phyloP scores from a whole-genome alignment of 371 early-diverging fungal genomes.

The Rhizopus sp. region DNA sequence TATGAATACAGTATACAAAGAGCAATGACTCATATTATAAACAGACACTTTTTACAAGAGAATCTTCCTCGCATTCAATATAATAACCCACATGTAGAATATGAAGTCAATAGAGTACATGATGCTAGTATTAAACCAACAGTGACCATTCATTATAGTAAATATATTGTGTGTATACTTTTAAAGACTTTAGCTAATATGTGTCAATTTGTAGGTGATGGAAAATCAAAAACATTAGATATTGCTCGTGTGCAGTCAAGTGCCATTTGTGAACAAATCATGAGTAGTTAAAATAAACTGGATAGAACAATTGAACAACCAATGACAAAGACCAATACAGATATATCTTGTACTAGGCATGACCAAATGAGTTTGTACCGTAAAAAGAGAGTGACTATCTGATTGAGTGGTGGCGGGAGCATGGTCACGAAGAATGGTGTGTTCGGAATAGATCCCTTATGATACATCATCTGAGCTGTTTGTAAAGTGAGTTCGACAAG shows the following conservation, averaged over 20 bases:
- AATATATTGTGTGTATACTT: neutral
- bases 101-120: slow-evolving; percentile 51
- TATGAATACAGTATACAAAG: neutral
- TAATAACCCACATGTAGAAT: slow-evolving; percentile 61
- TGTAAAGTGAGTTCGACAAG: slow-evolving; percentile 58
- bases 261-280: slow-evolving; percentile 51
- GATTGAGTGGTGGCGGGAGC: slow-evolving; percentile 57
- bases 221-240: slow-evolving; percentile 44
- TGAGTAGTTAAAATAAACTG: slow-evolving; percentile 6
- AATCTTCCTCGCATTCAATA: slow-evolving; percentile 64
- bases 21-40: neutral
- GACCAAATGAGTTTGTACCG: slow-evolving; percentile 65
- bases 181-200: neutral
- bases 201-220: slow-evolving; percentile 32
- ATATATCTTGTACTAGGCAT: slow-evolving; percentile 56
- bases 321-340: slow-evolving; percentile 58
- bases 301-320: slow-evolving; percentile 47
- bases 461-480: slow-evolving; percentile 52
- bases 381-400: slow-evolving; percentile 47
- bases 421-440: slow-evolving; percentile 46
- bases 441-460: slow-evolving; percentile 49
- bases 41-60: slow-evolving; percentile 63
- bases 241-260: slow-evolving; percentile 56
- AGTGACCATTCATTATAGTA: slow-evolving; percentile 64
- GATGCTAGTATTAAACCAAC: slow-evolving; percentile 51